Conservation (phyloP, 345 rosid species). For the Moricandia arvensis region DNA sequence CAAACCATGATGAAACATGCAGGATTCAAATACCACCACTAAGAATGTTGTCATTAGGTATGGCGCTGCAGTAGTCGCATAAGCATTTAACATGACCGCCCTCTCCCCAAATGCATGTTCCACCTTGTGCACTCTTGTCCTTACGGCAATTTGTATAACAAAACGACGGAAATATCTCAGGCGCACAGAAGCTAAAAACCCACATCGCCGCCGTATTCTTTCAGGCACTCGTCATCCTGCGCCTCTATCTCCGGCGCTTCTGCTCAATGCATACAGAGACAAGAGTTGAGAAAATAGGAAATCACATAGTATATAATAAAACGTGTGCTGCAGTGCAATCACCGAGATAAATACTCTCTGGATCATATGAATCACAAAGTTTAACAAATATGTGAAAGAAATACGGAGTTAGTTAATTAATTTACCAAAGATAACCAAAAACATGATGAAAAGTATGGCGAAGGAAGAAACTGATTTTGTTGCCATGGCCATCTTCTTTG, state of each 20-base stretch:
- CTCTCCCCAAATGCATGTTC: slow-evolving; percentile 7
- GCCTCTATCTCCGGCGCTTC: slow-evolving; percentile 28
- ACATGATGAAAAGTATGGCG: neutral
- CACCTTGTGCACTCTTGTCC: slow-evolving; percentile 18
- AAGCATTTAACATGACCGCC: slow-evolving; percentile 9
- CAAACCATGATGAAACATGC: neutral
- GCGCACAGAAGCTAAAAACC: slow-evolving; percentile 34
- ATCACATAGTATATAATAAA: neutral
- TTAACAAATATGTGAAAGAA: neutral
- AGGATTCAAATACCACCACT: neutral
- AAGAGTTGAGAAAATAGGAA: neutral
- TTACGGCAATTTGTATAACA: slow-evolving; percentile 20
- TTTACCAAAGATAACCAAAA: slow-evolving; percentile 25
- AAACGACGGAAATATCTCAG: slow-evolving; percentile 10
- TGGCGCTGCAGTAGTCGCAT: neutral
- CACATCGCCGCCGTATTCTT: slow-evolving; percentile 31
- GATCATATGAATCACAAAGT: neutral
- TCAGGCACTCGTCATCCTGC: slow-evolving; percentile 3
- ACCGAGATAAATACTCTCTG: too few species aligned
- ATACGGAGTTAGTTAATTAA: neutral
- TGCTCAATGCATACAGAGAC: neutral
- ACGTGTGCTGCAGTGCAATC: too few species aligned
- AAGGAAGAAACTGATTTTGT: slow-evolving; percentile 11
- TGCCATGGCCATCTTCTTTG: neutral
- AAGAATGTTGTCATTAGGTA: neutral